Conservation (phyloP, 2,329 filamentous ascomycete genomes). For the Graphiopsis chlorocephala region DNA sequence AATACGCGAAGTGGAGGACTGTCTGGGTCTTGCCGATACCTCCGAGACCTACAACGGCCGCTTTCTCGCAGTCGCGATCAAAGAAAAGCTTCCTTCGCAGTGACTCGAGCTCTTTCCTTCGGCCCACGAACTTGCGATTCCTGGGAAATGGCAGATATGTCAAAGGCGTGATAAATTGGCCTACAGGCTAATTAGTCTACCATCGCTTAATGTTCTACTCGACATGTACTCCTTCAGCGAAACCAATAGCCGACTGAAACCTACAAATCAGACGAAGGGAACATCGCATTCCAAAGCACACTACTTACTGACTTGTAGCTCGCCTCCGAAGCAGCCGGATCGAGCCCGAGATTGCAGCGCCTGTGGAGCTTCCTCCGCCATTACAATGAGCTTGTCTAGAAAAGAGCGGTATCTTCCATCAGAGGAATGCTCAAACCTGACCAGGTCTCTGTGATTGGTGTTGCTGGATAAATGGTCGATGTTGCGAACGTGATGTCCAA, state of each 20-base stretch:
- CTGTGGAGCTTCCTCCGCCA: neutral
- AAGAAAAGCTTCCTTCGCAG: too few species aligned
- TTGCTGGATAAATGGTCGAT: neutral
- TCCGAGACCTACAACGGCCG: constrained; percentile 32
- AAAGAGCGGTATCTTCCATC: neutral
- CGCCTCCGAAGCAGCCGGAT: constrained; percentile 27
- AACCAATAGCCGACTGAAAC: too few species aligned
- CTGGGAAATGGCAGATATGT: too few species aligned
- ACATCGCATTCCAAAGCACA: constrained; percentile 20
- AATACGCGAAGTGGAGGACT: constrained; percentile 33
- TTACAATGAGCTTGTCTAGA: neutral
- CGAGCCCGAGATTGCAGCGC: neutral
- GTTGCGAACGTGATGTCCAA: neutral
- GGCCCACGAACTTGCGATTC: too few species aligned
- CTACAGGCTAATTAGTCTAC: too few species aligned
- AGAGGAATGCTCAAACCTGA: neutral
- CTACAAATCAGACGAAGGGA: too few species aligned
- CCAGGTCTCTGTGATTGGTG: neutral
- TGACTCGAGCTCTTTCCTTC: too few species aligned
- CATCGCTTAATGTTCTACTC: too few species aligned
- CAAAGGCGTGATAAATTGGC: too few species aligned
- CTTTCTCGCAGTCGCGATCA: neutral
- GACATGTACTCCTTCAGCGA: too few species aligned
- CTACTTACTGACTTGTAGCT: constrained; percentile 20
- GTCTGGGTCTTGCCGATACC: constrained; percentile 35